Evolutionary conservation across 768 basidiomycete genomes (phyloP).

Genomic region (Amanita inopinata): DNA sequence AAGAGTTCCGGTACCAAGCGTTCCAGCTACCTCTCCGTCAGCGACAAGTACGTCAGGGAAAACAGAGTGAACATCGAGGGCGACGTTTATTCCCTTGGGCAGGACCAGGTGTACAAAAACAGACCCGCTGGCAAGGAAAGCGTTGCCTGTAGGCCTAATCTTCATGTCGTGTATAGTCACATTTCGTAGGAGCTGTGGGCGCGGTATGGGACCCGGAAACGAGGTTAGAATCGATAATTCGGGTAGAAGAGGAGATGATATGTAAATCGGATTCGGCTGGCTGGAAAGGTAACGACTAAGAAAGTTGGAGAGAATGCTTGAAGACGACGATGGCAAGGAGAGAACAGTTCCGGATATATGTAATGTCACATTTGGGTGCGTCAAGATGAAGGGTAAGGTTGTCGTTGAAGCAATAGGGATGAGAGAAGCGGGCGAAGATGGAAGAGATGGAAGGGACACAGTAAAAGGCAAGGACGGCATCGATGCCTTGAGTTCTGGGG

Average conservation of each 20-base stretch:
- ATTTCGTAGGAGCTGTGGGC: conserved; percentile 56
- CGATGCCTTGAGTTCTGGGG: conserved; percentile 36
- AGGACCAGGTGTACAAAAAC: conserved; percentile 59
- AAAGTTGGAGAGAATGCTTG: conserved; percentile 47
- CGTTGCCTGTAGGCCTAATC: conserved; percentile 37
- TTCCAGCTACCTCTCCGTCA: conserved; percentile 54
- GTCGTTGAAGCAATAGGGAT: conserved; percentile 46
- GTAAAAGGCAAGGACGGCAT: conserved; percentile 54
- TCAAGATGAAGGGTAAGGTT: conserved; percentile 48
- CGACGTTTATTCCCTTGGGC: conserved; percentile 58
- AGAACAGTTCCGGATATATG: conserved; percentile 46
- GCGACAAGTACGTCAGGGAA: conserved; percentile 73
- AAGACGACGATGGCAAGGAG: conserved; percentile 31
- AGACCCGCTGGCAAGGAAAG: conserved; percentile 60
- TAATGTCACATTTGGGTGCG: conserved; percentile 61
- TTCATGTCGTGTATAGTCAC: conserved; percentile 74
- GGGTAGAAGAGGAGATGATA: conserved; percentile 48
- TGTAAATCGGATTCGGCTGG: conserved; percentile 42
- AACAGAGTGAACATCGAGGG: conserved; percentile 51
- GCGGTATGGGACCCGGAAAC: conserved; percentile 60
- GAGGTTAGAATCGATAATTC: conserved; percentile 32
- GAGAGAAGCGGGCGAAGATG: conserved; percentile 10
- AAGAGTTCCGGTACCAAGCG: conserved; percentile 13
- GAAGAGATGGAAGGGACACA: conserved; percentile 36
- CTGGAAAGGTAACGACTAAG: conserved; percentile 57